Conservation (phyloP, 2,329 filamentous ascomycete species). For the Nemania bipapillata region DNA sequence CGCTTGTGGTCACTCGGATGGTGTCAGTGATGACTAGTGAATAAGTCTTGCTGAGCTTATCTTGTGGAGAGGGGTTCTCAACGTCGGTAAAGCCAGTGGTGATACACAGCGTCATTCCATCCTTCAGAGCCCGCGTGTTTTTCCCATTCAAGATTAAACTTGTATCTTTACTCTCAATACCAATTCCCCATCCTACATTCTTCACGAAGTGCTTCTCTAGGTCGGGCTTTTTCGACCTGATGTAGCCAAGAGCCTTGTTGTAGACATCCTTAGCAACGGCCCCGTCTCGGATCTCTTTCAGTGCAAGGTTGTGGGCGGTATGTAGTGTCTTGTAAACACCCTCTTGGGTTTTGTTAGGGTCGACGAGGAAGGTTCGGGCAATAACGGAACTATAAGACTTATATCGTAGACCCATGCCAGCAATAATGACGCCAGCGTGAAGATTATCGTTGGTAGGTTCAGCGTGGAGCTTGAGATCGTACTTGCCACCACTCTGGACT, state of each 20-base stretch:
- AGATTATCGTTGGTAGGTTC: constrained; percentile 84
- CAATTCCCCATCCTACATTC: constrained; percentile 90
- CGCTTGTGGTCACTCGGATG: constrained; percentile 82
- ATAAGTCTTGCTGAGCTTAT: constrained; percentile 89
- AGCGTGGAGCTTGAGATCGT: constrained; percentile 83
- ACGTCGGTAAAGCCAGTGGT: constrained; percentile 91
- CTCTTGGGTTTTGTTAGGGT: constrained; percentile 96
- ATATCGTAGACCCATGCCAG: constrained; percentile 90
- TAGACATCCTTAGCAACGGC: constrained; percentile 90
- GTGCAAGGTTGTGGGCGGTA: constrained; percentile 84
- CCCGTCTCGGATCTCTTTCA: constrained; percentile 91
- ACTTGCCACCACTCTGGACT: constrained; percentile 94
- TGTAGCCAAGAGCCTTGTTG: constrained; percentile 80
- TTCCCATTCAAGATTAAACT: constrained; percentile 88
- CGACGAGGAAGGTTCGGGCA: constrained; percentile 92
- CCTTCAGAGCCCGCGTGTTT: constrained; percentile 83
- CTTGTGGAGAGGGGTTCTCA: constrained; percentile 84
- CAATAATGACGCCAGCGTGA: constrained; percentile 92
- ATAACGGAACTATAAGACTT: constrained; percentile 95
- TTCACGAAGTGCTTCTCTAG: constrained; percentile 95
- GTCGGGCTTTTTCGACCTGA: constrained; percentile 92
- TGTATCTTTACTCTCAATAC: constrained; percentile 87
- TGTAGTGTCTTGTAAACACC: constrained; percentile 90
- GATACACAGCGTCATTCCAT: constrained; percentile 95
- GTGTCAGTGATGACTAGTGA: constrained; percentile 93